These are phyloP conservation scores for Cicer arietinum DNA, from an alignment of 306 rosid species.

Conservation along the genomic window DNA sequence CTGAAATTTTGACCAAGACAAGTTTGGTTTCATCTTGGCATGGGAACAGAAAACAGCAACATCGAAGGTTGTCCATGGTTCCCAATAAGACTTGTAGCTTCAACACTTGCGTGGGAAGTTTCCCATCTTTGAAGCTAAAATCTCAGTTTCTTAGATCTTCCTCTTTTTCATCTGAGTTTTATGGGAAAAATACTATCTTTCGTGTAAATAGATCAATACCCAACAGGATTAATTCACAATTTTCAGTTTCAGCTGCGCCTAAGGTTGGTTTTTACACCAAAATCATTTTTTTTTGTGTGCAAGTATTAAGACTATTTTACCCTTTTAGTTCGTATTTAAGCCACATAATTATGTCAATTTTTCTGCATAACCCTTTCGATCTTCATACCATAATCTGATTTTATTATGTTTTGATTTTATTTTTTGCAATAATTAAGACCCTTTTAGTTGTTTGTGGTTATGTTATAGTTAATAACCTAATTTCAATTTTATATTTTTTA, in stretches of 20 bases:
- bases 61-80: constrained; percentile 42
- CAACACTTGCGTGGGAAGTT: constrained; percentile 26
- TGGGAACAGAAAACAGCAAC: constrained; percentile 20
- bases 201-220: constrained; percentile 44
- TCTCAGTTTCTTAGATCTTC: constrained; percentile 49
- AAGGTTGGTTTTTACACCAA: constrained; percentile 53
- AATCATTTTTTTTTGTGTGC: neutral
- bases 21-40: constrained; percentile 56
- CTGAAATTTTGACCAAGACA: constrained; percentile 57
- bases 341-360: neutral
- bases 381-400: neutral
- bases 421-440: neutral
- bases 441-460: neutral
- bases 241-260: constrained; percentile 46
- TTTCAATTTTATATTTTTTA: neutral
- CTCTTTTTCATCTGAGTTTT: constrained; percentile 50
- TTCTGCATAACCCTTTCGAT: neutral
- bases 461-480: neutral
- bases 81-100: constrained; percentile 45
- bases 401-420: neutral
- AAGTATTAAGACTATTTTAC: neutral
- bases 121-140: constrained; percentile 54
- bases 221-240: constrained; percentile 31
- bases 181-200: constrained; percentile 48
- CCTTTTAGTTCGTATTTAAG: neutral